Evolutionary conservation across 2,329 filamentous ascomycete genomes (phyloP).

Genomic region (Amesomyces nigricolor): DNA sequence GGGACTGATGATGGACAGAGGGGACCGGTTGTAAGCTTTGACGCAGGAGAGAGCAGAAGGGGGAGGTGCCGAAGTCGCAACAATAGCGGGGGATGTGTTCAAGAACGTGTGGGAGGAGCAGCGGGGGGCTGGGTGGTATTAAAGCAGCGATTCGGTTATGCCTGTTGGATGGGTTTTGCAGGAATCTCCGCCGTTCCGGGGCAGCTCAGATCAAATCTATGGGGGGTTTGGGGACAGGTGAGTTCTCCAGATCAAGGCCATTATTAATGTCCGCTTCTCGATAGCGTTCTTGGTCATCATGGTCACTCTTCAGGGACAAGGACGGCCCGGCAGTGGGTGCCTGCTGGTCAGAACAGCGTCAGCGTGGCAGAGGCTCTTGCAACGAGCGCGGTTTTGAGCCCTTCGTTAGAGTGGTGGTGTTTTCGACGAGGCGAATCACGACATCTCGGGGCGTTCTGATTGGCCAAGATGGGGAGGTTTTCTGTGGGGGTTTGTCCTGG

Average conservation of each 20-base stretch:
- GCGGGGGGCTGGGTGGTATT: conserved; percentile 16
- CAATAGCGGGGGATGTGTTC: conserved; percentile 7
- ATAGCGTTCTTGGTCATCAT: conserved; percentile 9
- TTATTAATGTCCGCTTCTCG: conserved; percentile 21
- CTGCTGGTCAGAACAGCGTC: conserved; percentile 9
- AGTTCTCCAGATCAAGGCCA: conserved; percentile 8
- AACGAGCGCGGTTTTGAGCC: conserved; percentile 19
- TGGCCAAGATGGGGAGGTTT: conserved; percentile 18
- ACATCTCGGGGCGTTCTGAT: conserved; percentile 24
- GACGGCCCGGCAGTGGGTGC: conserved; percentile 16
- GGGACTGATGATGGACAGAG: background rate
- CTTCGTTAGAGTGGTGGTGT: conserved; percentile 26
- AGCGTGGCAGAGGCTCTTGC: conserved; percentile 8
- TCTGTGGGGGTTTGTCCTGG: conserved; percentile 20
- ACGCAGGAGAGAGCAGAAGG: background rate
- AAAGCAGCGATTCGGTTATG: conserved; percentile 12
- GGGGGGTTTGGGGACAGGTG: background rate
- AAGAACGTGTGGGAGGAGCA: conserved; percentile 5
- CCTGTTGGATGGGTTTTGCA: conserved; percentile 14
- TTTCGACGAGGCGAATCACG: conserved; percentile 27
- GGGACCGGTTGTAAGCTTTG: background rate
- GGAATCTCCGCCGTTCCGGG: conserved; percentile 12
- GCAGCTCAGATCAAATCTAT: conserved; percentile 8
- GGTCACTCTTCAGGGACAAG: conserved; percentile 2
- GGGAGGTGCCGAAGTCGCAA: conserved; percentile 2